Evolutionary conservation across 371 early-diverging fungal genomes (phyloP).

Genomic region (Rhizopus arrhizus): DNA sequence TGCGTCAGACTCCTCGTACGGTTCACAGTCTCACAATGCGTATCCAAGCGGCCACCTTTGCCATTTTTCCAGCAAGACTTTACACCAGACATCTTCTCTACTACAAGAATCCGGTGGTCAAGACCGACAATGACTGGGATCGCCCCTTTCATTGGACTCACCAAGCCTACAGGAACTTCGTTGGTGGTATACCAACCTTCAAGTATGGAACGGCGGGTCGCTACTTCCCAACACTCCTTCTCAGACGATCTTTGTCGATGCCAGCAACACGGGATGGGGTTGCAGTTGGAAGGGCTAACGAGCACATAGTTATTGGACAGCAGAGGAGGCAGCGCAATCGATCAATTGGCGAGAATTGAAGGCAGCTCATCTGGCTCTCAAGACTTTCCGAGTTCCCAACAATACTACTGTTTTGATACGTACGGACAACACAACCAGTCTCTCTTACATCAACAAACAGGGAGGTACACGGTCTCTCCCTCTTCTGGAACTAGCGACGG

Average conservation of each 20-base stretch:
- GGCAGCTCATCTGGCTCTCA: slow-evolving; percentile 5
- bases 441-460: slow-evolving; percentile 12
- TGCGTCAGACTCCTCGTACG: background rate
- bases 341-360: slow-evolving; percentile 35
- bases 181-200: slow-evolving; percentile 14
- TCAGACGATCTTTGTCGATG: slow-evolving; percentile 11
- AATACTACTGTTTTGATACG: slow-evolving; percentile 5
- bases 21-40: slow-evolving; percentile 21
- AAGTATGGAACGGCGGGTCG: slow-evolving; percentile 17
- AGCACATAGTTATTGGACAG: slow-evolving; percentile 10
- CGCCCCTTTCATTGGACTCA: background rate
- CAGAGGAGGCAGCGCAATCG: slow-evolving; percentile 10
- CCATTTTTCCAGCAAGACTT: slow-evolving; percentile 14
- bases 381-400: slow-evolving; percentile 3
- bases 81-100: too few species aligned
- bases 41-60: slow-evolving; percentile 17
- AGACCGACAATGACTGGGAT: slow-evolving; percentile 18
- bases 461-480: slow-evolving; percentile 9
- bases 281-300: background rate
- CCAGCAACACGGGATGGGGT: slow-evolving; percentile 11
- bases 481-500: slow-evolving; percentile 7
- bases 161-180: slow-evolving; percentile 2
- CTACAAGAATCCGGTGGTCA: slow-evolving; percentile 16
- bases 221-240: slow-evolving; percentile 9
- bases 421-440: slow-evolving; percentile 9